Conservation (phyloP, 2,329 filamentous ascomycete genomes). For the Tolypocladium paradoxum region DNA sequence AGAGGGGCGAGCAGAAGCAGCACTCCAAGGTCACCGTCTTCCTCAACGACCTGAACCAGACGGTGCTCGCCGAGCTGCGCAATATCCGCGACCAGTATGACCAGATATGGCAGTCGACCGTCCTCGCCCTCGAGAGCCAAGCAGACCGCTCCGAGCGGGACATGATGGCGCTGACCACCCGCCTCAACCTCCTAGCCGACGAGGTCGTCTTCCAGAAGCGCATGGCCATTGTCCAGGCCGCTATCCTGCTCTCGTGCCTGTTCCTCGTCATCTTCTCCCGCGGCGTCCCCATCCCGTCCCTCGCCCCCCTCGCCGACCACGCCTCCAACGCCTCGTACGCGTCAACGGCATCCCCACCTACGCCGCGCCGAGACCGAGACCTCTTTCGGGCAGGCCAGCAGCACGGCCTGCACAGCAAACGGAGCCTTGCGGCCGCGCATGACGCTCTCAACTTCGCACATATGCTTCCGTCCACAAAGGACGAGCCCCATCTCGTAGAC, state of each 20-base stretch:
- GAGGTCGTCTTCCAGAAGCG: constrained; percentile 81
- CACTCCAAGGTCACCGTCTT: constrained; percentile 73
- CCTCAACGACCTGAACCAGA: constrained; percentile 74
- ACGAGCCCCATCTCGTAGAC: constrained; percentile 2
- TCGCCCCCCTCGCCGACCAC: constrained; percentile 19
- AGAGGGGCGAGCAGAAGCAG: constrained; percentile 79
- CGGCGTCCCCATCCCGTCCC: constrained; percentile 28
- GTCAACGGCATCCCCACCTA: constrained; percentile 8
- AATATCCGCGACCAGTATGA: constrained; percentile 80
- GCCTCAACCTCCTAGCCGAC: constrained; percentile 84
- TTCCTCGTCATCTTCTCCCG: constrained; percentile 75
- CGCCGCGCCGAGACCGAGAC: constrained; percentile 4
- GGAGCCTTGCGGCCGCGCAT: not conserved
- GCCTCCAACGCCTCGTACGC: constrained; percentile 10
- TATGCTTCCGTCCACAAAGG: not conserved
- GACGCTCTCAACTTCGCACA: not conserved
- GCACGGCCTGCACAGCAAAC: not conserved
- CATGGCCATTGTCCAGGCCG: constrained; percentile 85
- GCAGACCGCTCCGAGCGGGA: constrained; percentile 76
- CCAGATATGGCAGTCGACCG: constrained; percentile 91
- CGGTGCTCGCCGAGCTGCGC: constrained; percentile 71
- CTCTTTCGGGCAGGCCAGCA: not conserved
- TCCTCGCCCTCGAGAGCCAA: constrained; percentile 82
- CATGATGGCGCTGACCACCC: constrained; percentile 66
- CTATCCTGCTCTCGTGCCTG: constrained; percentile 77